A percentile compares a stretch with the other conserved stretches of the same genome.
These are phyloP conservation scores for Aquilaria sinensis DNA, from an alignment of 345 rosid species.

Conservation along the genomic window DNA sequence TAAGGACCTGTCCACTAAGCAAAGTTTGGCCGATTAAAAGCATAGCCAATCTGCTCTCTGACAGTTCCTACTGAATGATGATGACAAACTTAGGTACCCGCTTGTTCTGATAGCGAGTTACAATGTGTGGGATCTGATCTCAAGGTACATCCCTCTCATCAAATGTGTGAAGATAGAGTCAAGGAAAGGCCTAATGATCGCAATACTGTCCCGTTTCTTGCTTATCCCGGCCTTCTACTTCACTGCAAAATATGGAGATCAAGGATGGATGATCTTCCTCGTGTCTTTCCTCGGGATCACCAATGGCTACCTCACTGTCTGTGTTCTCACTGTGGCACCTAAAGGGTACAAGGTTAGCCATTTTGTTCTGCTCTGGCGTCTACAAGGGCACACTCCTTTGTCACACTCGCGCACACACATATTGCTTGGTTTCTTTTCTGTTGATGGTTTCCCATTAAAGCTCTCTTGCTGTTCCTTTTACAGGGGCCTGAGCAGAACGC, in stretches of 20 bases:
- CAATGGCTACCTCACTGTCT: constrained; percentile 72
- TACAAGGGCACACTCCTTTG: background rate
- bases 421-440: too few species aligned
- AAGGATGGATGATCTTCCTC: constrained; percentile 85
- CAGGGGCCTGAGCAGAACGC: constrained; percentile 91
- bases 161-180: constrained; percentile 54
- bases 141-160: constrained; percentile 54
- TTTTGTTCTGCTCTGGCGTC: background rate
- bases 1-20: constrained; percentile 8
- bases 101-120: constrained; percentile 60
- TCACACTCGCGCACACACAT: background rate
- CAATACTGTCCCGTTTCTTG: constrained; percentile 41
- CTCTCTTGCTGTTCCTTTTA: constrained; percentile 12
- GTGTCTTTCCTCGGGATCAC: constrained; percentile 59
- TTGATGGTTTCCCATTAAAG: too few species aligned
- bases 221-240: constrained; percentile 74
- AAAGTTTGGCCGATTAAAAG: background rate
- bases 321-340: constrained; percentile 70
- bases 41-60: background rate
- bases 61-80: background rate
- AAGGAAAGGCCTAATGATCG: constrained; percentile 44
- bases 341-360: constrained; percentile 70
- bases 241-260: constrained; percentile 70
- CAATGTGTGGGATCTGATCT: constrained; percentile 51
- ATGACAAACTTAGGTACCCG: constrained; percentile 37